phyloP scores from a whole-genome alignment of 1,284 basidiomycete genomes.

The Leccinum pseudoinsigne region DNA sequence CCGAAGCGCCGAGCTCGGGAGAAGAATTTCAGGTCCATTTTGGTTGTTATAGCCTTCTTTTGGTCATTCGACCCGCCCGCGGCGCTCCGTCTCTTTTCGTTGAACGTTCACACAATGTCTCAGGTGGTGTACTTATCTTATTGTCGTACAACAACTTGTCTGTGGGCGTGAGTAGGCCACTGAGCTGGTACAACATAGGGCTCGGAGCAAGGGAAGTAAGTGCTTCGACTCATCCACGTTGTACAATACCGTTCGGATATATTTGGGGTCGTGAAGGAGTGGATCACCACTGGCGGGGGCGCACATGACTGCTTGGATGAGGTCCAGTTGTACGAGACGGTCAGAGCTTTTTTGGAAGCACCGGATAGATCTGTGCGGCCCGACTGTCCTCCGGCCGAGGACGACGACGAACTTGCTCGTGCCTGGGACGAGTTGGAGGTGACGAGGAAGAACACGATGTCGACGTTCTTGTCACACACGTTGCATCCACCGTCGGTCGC shows the following conservation, averaged over 20 bases:
- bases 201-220: too few species aligned
- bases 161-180: too few species aligned
- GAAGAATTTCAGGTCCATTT: too few species aligned
- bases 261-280: constrained; percentile 62
- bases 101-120: too few species aligned
- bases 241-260: constrained; percentile 55
- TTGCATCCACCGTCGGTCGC: constrained; percentile 51
- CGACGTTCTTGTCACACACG: constrained; percentile 56
- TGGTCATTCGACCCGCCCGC: too few species aligned
- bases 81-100: too few species aligned
- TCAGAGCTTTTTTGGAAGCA: constrained; percentile 58
- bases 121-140: too few species aligned
- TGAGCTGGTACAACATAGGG: too few species aligned
- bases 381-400: constrained; percentile 37
- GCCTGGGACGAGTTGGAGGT: constrained; percentile 48
- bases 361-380: constrained; percentile 44
- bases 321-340: constrained; percentile 52
- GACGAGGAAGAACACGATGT: constrained; percentile 42
- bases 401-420: constrained; percentile 44
- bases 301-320: constrained; percentile 77
- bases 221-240: constrained; percentile 30
- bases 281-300: constrained; percentile 69
- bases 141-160: too few species aligned
- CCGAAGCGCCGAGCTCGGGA: too few species aligned
- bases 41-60: too few species aligned